Evolutionary conservation across 2,329 filamentous ascomycete genomes (phyloP).

Genomic region (Ophiostoma pallidulum): DNA sequence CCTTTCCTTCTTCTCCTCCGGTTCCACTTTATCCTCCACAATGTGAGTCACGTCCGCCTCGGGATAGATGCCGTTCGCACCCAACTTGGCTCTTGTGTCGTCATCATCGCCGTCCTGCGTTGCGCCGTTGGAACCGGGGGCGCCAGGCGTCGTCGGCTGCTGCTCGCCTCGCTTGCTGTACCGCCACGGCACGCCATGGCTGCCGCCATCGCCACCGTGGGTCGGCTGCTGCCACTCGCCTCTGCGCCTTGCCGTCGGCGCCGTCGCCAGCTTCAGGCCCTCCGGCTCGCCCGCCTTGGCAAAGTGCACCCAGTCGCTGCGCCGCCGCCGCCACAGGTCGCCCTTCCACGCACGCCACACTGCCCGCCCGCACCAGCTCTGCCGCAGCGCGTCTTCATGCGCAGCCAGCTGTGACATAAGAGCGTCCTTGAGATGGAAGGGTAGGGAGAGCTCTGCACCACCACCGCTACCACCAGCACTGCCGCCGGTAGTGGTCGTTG

Average conservation of each 20-base stretch:
- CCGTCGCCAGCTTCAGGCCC: slow-evolving; percentile 26
- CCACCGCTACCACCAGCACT: too few species aligned
- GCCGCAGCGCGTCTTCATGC: slow-evolving; percentile 40
- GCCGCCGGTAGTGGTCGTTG: too few species aligned
- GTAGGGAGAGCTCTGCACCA: slow-evolving; percentile 30
- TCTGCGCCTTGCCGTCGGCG: slow-evolving; percentile 20
- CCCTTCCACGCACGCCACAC: slow-evolving; percentile 51
- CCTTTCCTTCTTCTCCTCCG: background rate
- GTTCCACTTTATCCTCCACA: background rate
- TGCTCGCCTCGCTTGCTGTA: too few species aligned
- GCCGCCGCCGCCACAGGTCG: slow-evolving; percentile 45
- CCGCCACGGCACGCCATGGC: too few species aligned
- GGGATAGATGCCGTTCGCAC: too few species aligned
- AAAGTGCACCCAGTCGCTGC: slow-evolving; percentile 47
- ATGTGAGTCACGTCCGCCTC: too few species aligned
- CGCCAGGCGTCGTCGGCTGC: too few species aligned
- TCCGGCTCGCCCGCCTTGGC: slow-evolving; percentile 40
- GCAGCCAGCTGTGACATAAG: slow-evolving; percentile 40
- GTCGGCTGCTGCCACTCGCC: background rate
- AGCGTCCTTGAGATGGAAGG: slow-evolving; percentile 49
- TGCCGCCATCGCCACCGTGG: background rate
- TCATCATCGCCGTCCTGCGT: too few species aligned
- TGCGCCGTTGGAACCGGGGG: too few species aligned
- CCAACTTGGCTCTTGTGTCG: too few species aligned
- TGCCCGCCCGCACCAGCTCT: slow-evolving; percentile 44